Evolutionary conservation across 2,329 filamentous ascomycete genomes (phyloP), one percentile per base, ranked within the genome.

Genomic region (Stagonosporopsis tanaceti): DNA sequence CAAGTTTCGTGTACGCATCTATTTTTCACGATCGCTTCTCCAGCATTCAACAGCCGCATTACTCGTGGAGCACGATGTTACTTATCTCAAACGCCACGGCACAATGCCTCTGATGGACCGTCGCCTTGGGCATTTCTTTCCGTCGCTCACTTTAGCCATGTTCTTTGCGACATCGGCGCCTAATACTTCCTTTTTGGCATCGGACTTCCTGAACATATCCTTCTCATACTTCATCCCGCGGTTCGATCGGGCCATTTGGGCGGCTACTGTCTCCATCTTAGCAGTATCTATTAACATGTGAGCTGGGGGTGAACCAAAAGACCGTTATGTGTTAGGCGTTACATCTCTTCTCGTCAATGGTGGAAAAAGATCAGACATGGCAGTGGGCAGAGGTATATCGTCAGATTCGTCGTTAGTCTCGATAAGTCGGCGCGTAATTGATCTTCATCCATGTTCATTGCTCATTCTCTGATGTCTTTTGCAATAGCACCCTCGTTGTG

Each of bases 21-120:
- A 71, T 74, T 74, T 42, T 73, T 72, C 63, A 53, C 57, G 63
- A 67, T 65, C 61, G 67, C 64, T 72, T 57, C 66, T 56, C 61
- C 63, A 65, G 57, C 64, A 68, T 67, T 57, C 57, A 63, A 60
- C 61, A 65, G 39, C 45, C 59, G 44, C 59, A 70, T 68, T 57
- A 58, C 58, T 55, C 44, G 59, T 56, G 50, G 53, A 59, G 38
- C 37, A 61, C 56, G 47, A 52, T 46, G 47, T 50, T 51, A 52
- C 41, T 37, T 62, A 62, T 63, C 42, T 63, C 59, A 62, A 40
- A 44, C 50, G 58, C 38, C 22, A 50, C 22, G 46, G 46, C 59
- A 60, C 45, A 47, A 53, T 47, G 46, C 41, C 24, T 46, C 35
- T 22, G 35, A 15, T 15, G 27, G 39, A 20, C 25, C 34, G 32